A percentile compares a stretch with the other conserved stretches of the same genome.
These are phyloP conservation scores for Schwanniomyces polymorphus DNA, from an alignment of 805 yeast genomes.

Conservation along the genomic window DNA sequence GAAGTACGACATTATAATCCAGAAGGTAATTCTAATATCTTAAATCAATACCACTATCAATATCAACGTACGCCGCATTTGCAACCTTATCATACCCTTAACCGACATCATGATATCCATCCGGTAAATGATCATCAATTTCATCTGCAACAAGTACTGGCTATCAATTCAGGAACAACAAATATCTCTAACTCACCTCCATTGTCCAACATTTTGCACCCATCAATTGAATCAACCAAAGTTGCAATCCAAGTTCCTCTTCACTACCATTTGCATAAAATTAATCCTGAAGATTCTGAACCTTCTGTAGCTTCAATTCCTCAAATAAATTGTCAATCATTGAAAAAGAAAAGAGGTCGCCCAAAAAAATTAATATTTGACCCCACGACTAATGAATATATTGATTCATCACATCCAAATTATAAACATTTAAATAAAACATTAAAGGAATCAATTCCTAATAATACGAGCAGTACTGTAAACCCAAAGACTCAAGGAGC, in stretches of 20 bases:
- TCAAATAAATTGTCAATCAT: constrained; percentile 8
- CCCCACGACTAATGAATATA: constrained; percentile 40
- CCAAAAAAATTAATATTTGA: constrained; percentile 42
- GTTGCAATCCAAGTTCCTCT: not conserved
- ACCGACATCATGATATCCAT: not conserved
- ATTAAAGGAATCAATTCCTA: constrained; percentile 10
- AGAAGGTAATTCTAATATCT: not conserved
- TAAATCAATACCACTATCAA: not conserved
- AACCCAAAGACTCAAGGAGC: not conserved
- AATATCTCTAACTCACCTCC: not conserved
- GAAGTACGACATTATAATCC: not conserved
- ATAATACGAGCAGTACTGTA: not conserved
- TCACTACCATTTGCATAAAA: not conserved
- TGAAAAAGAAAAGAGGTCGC: constrained; percentile 40
- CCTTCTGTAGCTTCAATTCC: not conserved
- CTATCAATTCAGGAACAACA: not conserved
- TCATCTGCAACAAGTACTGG: constrained; percentile 1
- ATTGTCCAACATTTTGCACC: not conserved
- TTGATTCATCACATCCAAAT: constrained; percentile 42
- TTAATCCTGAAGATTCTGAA: not conserved
- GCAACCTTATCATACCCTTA: not conserved
- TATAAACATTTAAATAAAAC: constrained; percentile 37
- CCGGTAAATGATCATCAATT: not conserved
- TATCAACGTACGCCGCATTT: not conserved
- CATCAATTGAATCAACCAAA: not conserved